Base-by-base conservation (phyloP, 2,329 filamentous ascomycete species). In the Alternaria brassicicola region DNA sequence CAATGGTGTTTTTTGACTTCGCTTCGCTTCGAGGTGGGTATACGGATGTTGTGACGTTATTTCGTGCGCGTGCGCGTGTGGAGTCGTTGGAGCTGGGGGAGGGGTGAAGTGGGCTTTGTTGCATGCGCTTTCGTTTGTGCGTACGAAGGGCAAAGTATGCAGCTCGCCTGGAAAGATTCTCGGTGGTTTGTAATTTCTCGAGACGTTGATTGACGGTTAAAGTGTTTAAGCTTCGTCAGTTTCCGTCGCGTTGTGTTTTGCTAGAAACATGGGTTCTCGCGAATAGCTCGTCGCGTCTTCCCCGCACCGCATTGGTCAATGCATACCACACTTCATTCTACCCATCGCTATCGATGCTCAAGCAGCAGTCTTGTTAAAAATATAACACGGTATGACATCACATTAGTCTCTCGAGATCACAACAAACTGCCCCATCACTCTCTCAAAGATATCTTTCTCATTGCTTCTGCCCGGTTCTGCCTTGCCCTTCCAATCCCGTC, bases 371-470 rank as follows among this genome's bases (percentile, higher is more conserved):
- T 4, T 31, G 12, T 43, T 23, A 8, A 45, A 30, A 15, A 31
- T 12, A 31, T 15, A 6, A 19, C 25, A 3, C 19, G 5, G 17
- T 4, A 28, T 2, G 9, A 45, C 2, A 5, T 45, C 0, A 19
- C n/a, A 19, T 30, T 3, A 3, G 25, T 4, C 25, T 30, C 41
- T 12, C 41, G 17, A 30, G 13, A 23, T 19, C 12, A 42, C n/a
- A 28, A 12, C 35, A 21, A 21, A 23, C 21, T 12, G 15, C 6
- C 26, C n/a, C 17, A 13, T 21, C 15, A 10, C 3, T 58, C 49
- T 57, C 48, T 63, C 52, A 55, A 60, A 63, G 62, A 62, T 58
- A 52, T 55, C 58, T 50, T 54, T 48, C 52, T 53, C 55, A 55
- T 52, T 56, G 47, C 36, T 52, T 26, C 25, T 51, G 43, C 28